These are phyloP conservation scores for Pseudogymnoascus sp. DNA, from an alignment of 2,329 filamentous ascomycete genomes.

Conservation along the genomic window DNA sequence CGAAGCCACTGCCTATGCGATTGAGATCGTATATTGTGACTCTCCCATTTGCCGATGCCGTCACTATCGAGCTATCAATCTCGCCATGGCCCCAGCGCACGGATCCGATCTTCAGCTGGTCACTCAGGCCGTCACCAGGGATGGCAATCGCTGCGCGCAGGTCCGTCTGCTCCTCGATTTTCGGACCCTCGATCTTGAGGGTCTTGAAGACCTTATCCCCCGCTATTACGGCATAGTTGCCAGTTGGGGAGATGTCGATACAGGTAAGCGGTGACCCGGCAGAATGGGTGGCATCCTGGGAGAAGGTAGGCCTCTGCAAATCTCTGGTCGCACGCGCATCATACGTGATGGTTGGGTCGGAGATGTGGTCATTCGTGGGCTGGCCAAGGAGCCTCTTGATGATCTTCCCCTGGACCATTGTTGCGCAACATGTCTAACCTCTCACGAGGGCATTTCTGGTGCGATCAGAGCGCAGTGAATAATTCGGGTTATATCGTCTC, in stretches of 20 bases:
- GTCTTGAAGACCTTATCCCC: slow-evolving; percentile 55
- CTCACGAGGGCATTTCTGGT: not conserved
- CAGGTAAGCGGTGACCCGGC: slow-evolving; percentile 46
- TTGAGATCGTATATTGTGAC: slow-evolving; percentile 56
- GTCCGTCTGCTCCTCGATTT: slow-evolving; percentile 48
- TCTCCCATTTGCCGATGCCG: slow-evolving; percentile 54
- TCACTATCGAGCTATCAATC: slow-evolving; percentile 45
- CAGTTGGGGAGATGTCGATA: slow-evolving; percentile 50
- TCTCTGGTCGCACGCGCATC: slow-evolving; percentile 1
- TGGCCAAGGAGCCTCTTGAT: slow-evolving; percentile 13
- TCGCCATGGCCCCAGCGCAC: slow-evolving; percentile 47
- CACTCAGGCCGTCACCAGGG: slow-evolving; percentile 37
- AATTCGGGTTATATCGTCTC: not conserved
- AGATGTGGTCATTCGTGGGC: slow-evolving; percentile 8
- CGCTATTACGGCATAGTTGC: slow-evolving; percentile 46
- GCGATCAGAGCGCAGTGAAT: not conserved
- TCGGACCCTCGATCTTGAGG: slow-evolving; percentile 39
- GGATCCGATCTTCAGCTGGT: slow-evolving; percentile 56
- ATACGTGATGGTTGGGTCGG: slow-evolving; percentile 2
- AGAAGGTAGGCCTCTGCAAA: slow-evolving; percentile 33
- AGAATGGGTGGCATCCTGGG: slow-evolving; percentile 46
- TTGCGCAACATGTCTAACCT: slow-evolving; percentile 9
- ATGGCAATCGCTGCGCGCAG: slow-evolving; percentile 47
- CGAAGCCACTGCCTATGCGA: slow-evolving; percentile 35
- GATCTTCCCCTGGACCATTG: slow-evolving; percentile 10